Percentiles rank a stretch among this genome's conserved stretches.
Evolutionary conservation across 192 early-diverging fungal species (phyloP).

Genomic region (Coemansia guatemalensis): DNA sequence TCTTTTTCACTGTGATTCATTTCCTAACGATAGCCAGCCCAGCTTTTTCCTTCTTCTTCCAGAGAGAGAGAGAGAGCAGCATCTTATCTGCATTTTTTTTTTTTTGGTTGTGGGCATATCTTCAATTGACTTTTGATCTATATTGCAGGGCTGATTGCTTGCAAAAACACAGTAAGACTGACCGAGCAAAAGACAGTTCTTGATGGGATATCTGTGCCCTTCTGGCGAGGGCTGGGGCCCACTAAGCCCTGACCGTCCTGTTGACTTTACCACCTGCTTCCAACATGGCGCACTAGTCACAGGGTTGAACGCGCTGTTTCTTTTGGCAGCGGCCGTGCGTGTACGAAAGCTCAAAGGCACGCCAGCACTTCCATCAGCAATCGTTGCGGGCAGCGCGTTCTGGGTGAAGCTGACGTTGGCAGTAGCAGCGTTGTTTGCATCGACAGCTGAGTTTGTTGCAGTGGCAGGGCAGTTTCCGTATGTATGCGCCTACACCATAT

Average conservation of each 20-base stretch:
- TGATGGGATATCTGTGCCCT: constrained; percentile 22
- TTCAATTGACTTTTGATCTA: background rate
- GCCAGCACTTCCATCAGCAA: constrained; percentile 3
- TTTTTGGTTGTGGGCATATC: background rate
- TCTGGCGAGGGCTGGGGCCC: constrained; percentile 55
- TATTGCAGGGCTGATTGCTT: background rate
- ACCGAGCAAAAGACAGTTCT: background rate
- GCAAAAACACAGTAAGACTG: background rate
- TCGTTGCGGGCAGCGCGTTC: constrained; percentile 25
- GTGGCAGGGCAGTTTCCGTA: background rate
- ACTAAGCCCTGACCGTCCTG: constrained; percentile 39
- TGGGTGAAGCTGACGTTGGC: constrained; percentile 31
- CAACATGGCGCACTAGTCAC: constrained; percentile 33
- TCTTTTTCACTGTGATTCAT: background rate
- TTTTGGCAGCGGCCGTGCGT: constrained; percentile 19
- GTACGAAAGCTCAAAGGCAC: constrained; percentile 8
- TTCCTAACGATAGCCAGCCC: background rate
- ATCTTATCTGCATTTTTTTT: background rate
- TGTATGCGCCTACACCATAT: constrained; percentile 17
- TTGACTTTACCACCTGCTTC: constrained; percentile 50
- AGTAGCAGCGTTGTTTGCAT: constrained; percentile 21
- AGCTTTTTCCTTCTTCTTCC: background rate
- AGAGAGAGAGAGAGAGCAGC: background rate
- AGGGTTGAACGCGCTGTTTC: constrained; percentile 25
- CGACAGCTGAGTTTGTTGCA: constrained; percentile 24